Percentiles rank a stretch among this genome's conserved stretches.
Conservation (phyloP, 345 rosid species). For the Acer saccharum region DNA sequence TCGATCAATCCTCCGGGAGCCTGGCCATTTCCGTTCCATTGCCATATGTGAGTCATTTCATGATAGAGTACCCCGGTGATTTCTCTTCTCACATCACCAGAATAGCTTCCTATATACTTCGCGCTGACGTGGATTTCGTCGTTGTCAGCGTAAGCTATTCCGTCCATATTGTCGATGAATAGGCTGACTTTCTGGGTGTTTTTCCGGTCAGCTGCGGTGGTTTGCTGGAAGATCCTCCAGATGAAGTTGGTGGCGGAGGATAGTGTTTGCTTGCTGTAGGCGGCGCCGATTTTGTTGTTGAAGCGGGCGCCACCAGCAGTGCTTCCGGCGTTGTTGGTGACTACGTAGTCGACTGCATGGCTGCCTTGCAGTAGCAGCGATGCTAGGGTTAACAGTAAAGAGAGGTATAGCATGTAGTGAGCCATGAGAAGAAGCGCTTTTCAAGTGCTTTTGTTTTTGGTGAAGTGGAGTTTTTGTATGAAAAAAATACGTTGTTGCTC, state of each 20-base stretch:
- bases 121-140: constrained; percentile 29
- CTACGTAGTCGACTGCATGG: constrained; percentile 13
- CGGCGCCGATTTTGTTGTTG: constrained; percentile 12
- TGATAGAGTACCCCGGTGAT: constrained; percentile 26
- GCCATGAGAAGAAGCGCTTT: constrained; percentile 20
- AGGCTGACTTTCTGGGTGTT: constrained; percentile 21
- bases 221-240: constrained; percentile 29
- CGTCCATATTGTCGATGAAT: constrained; percentile 29
- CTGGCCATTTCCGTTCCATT: constrained; percentile 15
- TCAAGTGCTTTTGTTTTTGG: neutral
- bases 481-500: neutral
- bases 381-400: constrained; percentile 18
- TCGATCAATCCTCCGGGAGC: constrained; percentile 20
- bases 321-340: constrained; percentile 1
- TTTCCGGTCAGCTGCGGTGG: constrained; percentile 15
- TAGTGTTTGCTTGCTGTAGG: constrained; percentile 22
- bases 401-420: constrained; percentile 11
- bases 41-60: constrained; percentile 33
- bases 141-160: constrained; percentile 25
- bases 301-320: constrained; percentile 31
- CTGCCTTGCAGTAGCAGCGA: neutral
- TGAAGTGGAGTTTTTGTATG: neutral
- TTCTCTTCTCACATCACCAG: constrained; percentile 21
- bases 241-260: constrained; percentile 26
- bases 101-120: constrained; percentile 22